Evolutionary conservation across 345 rosid genomes (phyloP).

Genomic region (Rhodomyrtus tomentosa): DNA sequence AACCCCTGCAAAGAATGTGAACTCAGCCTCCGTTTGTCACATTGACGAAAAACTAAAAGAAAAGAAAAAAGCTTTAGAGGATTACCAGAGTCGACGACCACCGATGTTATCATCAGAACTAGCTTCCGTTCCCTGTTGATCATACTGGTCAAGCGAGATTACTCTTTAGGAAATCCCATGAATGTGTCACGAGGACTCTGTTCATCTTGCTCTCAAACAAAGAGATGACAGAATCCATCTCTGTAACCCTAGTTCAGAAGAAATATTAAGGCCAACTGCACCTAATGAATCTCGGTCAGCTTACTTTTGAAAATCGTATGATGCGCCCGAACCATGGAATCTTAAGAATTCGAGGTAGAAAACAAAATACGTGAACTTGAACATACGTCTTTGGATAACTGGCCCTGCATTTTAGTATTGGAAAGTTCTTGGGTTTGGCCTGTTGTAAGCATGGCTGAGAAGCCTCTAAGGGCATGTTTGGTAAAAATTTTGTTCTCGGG

Average conservation of each 20-base stretch:
- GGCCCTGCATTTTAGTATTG: neutral
- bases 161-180: conserved; percentile 39
- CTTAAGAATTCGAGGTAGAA: neutral
- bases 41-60: neutral
- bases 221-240: conserved; percentile 17
- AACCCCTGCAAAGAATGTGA: conserved; percentile 14
- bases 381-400: neutral
- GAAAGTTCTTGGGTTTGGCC: conserved; percentile 23
- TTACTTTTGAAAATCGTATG: neutral
- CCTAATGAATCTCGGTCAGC: neutral
- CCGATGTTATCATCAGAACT: conserved; percentile 24
- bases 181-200: conserved; percentile 31
- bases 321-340: neutral
- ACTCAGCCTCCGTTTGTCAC: neutral
- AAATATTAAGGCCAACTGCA: neutral
- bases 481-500: no score
- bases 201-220: conserved; percentile 26
- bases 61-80: neutral
- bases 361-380: neutral
- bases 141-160: conserved; percentile 4
- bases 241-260: conserved; percentile 9
- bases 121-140: conserved; percentile 2
- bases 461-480: conserved; percentile 10
- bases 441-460: conserved; percentile 35
- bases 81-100: conserved; percentile 26